Evolutionary conservation across 768 basidiomycete genomes (phyloP).

Genomic region (Naganishia antarctica): DNA sequence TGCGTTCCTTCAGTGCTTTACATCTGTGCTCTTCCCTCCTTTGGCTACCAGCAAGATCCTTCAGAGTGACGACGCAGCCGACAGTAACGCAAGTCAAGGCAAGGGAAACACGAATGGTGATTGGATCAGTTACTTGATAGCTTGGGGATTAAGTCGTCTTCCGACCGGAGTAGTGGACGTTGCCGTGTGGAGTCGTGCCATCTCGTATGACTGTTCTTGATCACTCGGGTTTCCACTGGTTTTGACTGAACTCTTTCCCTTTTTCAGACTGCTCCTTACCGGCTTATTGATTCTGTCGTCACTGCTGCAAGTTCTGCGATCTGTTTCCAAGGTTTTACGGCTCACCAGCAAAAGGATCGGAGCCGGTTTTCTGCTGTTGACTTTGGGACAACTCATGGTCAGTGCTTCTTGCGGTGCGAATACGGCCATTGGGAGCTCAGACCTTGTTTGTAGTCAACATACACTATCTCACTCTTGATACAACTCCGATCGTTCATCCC

Average conservation of each 20-base stretch:
- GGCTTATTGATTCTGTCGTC: conserved; percentile 45
- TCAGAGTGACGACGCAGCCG: background rate
- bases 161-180: conserved; percentile 41
- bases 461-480: conserved; percentile 46
- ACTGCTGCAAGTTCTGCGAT: conserved; percentile 44
- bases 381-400: conserved; percentile 46
- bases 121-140: conserved; percentile 49
- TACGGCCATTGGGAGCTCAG: too few relatives aligned
- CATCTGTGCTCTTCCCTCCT: conserved; percentile 42
- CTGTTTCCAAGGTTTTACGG: conserved; percentile 39
- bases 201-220: conserved; percentile 31
- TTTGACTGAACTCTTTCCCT: background rate
- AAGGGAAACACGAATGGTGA: conserved; percentile 47
- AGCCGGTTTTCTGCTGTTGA: conserved; percentile 44
- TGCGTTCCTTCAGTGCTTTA: conserved; percentile 43
- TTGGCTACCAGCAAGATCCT: conserved; percentile 32
- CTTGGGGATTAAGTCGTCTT: conserved; percentile 39
- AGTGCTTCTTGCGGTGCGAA: too few relatives aligned
- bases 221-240: background rate
- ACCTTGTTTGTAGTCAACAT: too few relatives aligned
- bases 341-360: conserved; percentile 46
- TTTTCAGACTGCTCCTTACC: conserved; percentile 37
- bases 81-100: conserved; percentile 14
- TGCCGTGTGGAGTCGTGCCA: conserved; percentile 39
- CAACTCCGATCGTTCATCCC: conserved; percentile 46